Conservation (phyloP, 306 rosid species). For the Hippophae gyantsensis region DNA sequence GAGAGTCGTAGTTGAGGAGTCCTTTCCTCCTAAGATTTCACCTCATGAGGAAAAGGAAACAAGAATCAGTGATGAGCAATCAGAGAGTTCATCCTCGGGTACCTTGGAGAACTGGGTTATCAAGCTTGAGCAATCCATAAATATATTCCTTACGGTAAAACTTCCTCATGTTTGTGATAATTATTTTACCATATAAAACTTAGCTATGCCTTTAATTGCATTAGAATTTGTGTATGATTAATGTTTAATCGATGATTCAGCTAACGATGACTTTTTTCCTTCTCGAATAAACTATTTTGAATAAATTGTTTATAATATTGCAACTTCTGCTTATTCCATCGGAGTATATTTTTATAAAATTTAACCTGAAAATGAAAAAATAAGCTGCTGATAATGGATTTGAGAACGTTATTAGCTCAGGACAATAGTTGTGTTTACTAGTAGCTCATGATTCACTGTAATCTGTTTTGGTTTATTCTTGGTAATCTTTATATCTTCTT, state of each 20-base stretch:
- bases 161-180: neutral
- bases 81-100: conserved; percentile 29
- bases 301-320: neutral
- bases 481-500: neutral
- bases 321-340: neutral
- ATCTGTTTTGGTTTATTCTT: neutral
- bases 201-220: conserved; percentile 1
- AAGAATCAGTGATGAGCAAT: conserved; percentile 11
- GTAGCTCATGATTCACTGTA: neutral
- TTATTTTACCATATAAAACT: neutral
- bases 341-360: neutral
- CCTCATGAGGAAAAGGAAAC: conserved; percentile 20
- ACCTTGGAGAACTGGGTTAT: conserved; percentile 46
- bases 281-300: neutral
- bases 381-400: neutral
- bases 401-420: neutral
- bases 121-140: conserved; percentile 67
- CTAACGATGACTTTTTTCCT: neutral
- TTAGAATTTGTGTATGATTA: neutral
- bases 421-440: neutral
- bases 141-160: conserved; percentile 75
- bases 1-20: conserved; percentile 43
- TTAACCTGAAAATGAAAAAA: neutral
- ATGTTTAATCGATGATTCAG: neutral
- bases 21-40: conserved; percentile 43